phyloP scores from a whole-genome alignment of 192 early-diverging fungal genomes.

The Diversispora eburnea region DNA sequence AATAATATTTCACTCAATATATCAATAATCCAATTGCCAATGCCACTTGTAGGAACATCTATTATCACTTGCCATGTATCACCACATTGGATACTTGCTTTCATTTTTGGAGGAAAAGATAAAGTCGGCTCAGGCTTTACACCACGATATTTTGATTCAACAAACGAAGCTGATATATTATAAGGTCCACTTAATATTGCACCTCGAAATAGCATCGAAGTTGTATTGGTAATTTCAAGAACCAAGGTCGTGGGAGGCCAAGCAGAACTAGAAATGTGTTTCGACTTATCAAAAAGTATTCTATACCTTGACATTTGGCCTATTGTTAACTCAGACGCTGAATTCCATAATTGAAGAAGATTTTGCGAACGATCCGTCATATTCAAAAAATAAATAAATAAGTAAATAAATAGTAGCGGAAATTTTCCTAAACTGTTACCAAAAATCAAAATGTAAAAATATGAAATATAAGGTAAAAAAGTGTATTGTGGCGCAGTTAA shows the following conservation, averaged over 20 bases:
- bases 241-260: not conserved
- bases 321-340: not conserved
- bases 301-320: not conserved
- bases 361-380: not conserved
- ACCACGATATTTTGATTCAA: not conserved
- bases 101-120: not conserved
- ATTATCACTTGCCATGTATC: not conserved
- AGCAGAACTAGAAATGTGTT: not conserved
- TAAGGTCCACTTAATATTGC: conserved; percentile 7
- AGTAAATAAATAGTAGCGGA: too few species aligned
- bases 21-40: conserved; percentile 20
- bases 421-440: too few species aligned
- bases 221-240: conserved; percentile 8
- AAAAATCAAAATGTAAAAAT: too few species aligned
- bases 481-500: too few species aligned
- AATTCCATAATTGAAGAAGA: not conserved
- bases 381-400: too few species aligned
- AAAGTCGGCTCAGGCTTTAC: not conserved
- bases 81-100: conserved; percentile 1
- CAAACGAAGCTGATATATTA: conserved; percentile 7
- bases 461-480: too few species aligned
- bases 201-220: not conserved
- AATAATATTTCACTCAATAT: conserved; percentile 12
- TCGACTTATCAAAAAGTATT: not conserved
- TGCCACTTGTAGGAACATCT: not conserved